Base-by-base conservation (phyloP, 129 eudicot genomes). In the Lonicera japonica region DNA sequence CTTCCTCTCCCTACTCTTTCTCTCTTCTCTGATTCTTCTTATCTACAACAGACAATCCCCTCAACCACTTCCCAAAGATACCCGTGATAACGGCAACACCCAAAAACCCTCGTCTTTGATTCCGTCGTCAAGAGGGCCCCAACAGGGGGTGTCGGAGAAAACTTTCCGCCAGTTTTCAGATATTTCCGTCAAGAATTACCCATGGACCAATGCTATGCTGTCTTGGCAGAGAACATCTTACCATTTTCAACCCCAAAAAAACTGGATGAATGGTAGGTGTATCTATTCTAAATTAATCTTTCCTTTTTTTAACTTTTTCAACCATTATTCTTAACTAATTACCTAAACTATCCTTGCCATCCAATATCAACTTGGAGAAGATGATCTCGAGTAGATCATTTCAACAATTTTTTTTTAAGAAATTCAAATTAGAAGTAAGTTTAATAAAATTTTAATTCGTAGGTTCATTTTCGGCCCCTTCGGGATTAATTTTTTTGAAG, bases 191-290 rank as follows among this genome's bases (percentile, higher is more conserved):
- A 56, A 47, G 54, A 22, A 23, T 24, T 87, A 56, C 50, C 79
- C 88, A 11, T 92, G 96, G 98, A 92, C 83, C 25, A 82, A 84
- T 71, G 81, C 57, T 25, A 84, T 87, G 98, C 59, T 92, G 56
- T 60, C 84, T 46, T 92, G 98, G 98, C 98, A 92, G 65, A 82
- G 95, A 52, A 84, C 96, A 0, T 73, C 84, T 24, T 92, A 58
- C 75, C 98, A 92, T 59, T 92, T 92, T 67, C 98, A 92, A 61
- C 98, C 98, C 11, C 79, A 82, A 51, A 66, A 87, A 63, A 85
- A 92, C 69, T 92, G 96, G 98, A 92, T 92, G 96, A 87, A 87
- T 68, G 98, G 98, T 92, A 72, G 36, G 70, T 23, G 3, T 1
- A 65, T 1, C 20, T 11, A 45, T 23, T 38, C 38, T 50, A 2